Conservation (phyloP, 768 basidiomycete genomes). For the Leccinum barrowsii region DNA sequence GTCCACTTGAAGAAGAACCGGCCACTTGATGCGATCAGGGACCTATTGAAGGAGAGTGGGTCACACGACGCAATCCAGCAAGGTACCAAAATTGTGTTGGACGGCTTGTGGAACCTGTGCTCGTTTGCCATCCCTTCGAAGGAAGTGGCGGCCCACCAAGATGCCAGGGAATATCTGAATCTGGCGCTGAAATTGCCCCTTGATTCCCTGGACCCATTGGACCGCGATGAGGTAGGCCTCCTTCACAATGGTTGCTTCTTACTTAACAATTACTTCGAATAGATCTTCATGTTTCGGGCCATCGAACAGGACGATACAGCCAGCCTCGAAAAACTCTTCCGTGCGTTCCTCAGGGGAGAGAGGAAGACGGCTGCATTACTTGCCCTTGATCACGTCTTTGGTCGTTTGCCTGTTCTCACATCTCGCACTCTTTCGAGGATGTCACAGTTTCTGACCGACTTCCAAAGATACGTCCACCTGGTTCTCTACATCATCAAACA, state of each 20-base stretch:
- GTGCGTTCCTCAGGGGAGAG: constrained; percentile 21
- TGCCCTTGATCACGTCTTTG: constrained; percentile 7
- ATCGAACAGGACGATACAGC: constrained; percentile 23
- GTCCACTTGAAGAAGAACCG: constrained; percentile 48
- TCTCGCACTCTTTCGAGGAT: constrained; percentile 18
- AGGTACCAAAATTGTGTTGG: constrained; percentile 40
- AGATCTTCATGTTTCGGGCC: constrained; percentile 34
- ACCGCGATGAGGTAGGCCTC: constrained; percentile 10
- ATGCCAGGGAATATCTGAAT: constrained; percentile 20
- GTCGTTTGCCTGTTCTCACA: constrained; percentile 11
- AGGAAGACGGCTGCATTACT: constrained; percentile 5
- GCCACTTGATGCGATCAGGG: constrained; percentile 42
- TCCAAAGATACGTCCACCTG: constrained; percentile 6
- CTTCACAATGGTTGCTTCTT: background rate
- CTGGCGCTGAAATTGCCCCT: constrained; percentile 17
- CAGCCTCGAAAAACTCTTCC: constrained; percentile 32
- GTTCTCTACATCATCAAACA: constrained; percentile 1
- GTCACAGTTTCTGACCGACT: constrained; percentile 2
- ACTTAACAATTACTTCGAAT: background rate
- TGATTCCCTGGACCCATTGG: constrained; percentile 6
- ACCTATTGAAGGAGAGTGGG: constrained; percentile 36
- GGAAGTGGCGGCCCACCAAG: background rate
- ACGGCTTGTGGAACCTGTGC: constrained; percentile 45
- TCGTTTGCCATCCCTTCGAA: constrained; percentile 36
- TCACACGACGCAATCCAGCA: constrained; percentile 27